Evolutionary conservation across 2,329 filamentous ascomycete genomes (phyloP), one percentile per base, ranked within the genome.

Genomic region (Ilyonectria sp.): DNA sequence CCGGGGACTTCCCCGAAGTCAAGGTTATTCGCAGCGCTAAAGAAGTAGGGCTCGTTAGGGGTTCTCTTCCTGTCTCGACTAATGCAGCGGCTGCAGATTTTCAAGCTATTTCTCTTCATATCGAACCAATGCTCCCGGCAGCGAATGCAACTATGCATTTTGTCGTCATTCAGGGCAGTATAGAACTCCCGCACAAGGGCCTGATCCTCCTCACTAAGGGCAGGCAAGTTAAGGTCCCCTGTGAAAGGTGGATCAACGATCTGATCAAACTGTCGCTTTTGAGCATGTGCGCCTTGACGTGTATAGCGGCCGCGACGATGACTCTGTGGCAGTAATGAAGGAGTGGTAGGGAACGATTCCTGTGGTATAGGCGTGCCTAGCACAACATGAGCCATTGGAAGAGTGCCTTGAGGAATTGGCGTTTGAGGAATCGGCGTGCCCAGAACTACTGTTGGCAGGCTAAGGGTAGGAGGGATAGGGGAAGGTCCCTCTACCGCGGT

Each of bases 101-200:
- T 4, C 23, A 4, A 3, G 23, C 23, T 26, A 26, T 26, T 26
- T 26, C 23, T 26, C 23, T 26, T 26, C 23, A 26, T 26, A 26
- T 26, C 23, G 35, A 40, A 55, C 52, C 52, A 55, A 55, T 40
- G 52, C 52, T 55, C 52, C 52, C 31, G 17, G 52, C 31, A 55
- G 52, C 52, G 52, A 55, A 55, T 55, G 19, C 52, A 55, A 40
- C 52, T 55, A 55, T 55, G 6, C 52, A 55, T 55, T n/a, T 55
- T 55, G n/a, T 55, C 52, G 52, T 55, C 52, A 55, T 26, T 40
- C 52, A 55, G 52, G 52, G 52, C 52, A 40, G 52, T 55, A 55
- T 55, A 37, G 52, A 55, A 55, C 52, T 55, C 52, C 52, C 52
- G 31, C 52, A 55, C 17, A 55, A 55, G 31, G 7, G 33, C 31